Evolutionary conservation across 2,329 filamentous ascomycete genomes (phyloP), one percentile per base, ranked within the genome.

Genomic region (Ascocoryne sarcoides): DNA sequence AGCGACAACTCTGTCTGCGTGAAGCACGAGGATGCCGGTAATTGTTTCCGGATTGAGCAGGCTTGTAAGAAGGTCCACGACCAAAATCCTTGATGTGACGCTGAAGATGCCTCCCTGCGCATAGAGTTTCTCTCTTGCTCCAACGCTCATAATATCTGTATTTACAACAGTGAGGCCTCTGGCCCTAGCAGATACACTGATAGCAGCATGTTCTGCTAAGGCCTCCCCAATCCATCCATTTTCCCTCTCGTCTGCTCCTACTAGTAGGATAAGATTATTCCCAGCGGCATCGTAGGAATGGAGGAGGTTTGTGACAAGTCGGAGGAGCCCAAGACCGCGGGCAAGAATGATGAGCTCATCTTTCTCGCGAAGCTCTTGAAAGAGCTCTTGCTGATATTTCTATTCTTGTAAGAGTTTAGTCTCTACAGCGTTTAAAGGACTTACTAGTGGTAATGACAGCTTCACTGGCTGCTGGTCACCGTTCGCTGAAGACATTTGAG

Each of bases 201-300:
- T 79, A 47, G 87, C 88, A 59, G 89, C 89, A 66, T 96, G 89
- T 65, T 98, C 92, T 17, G 92, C 92, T 58, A 98, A 69, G 20
- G 88, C 86, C 67, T 96, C 92, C 51, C 92, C 92, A 45, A 98
- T 88, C 89, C 90, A 96, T 41, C 82, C 81, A 75, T 95, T 95
- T 59, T 98, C 92, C 44, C 85, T 79, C 23, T 95, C 88, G 45
- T 92, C 84, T 26, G 92, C 89, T 8, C 88, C 89, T 31, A 96
- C 79, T 15, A 98, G 66, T 32, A 98, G 70, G 36, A 98, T 81
- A 40, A 98, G 69, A 58, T 94, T 96, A 64, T 92, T 93, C 10
- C 92, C 92, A 3, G 87, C 87, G 1, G 88, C 89, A 72, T 98
- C 92, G 65, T 95, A 95, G 15, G 89, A 89, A 64, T 98, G 92